These are phyloP conservation scores for Ananas comosus DNA, from an alignment of 176 grass and related monocot species.

Conservation along the genomic window DNA sequence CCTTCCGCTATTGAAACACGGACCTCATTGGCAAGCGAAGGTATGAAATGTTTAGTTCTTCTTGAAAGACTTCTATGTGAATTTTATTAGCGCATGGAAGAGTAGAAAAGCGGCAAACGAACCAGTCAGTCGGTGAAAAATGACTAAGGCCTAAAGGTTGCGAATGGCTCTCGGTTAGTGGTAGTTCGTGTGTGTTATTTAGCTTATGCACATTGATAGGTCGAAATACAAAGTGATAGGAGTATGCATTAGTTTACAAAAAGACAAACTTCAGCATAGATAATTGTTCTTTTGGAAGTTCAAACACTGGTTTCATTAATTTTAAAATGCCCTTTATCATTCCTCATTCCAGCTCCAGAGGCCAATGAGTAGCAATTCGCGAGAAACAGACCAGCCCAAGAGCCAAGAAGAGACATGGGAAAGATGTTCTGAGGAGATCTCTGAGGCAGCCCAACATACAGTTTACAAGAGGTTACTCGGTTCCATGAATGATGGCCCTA, in stretches of 20 bases:
- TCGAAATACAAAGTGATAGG: too few species aligned
- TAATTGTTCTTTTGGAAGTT: neutral
- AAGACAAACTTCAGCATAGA: too few species aligned
- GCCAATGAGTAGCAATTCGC: neutral
- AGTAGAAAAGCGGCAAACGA: neutral
- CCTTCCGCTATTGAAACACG: neutral
- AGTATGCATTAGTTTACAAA: too few species aligned
- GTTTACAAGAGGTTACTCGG: neutral
- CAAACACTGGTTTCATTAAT: neutral
- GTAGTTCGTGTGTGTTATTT: too few species aligned
- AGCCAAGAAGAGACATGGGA: neutral
- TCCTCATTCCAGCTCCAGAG: neutral
- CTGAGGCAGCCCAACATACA: neutral
- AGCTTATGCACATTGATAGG: too few species aligned
- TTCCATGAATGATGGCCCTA: neutral
- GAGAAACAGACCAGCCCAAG: neutral
- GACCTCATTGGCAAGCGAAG: neutral
- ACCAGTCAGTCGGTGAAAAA: neutral
- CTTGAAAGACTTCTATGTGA: neutral
- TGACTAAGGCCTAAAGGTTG: too few species aligned
- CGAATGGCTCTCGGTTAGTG: too few species aligned
- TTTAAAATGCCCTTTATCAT: neutral
- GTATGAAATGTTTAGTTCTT: conserved; percentile 1
- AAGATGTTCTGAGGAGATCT: neutral
- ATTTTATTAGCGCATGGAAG: neutral